Evolutionary conservation across 768 basidiomycete genomes (phyloP).

Genomic region (Lentinula boryana): DNA sequence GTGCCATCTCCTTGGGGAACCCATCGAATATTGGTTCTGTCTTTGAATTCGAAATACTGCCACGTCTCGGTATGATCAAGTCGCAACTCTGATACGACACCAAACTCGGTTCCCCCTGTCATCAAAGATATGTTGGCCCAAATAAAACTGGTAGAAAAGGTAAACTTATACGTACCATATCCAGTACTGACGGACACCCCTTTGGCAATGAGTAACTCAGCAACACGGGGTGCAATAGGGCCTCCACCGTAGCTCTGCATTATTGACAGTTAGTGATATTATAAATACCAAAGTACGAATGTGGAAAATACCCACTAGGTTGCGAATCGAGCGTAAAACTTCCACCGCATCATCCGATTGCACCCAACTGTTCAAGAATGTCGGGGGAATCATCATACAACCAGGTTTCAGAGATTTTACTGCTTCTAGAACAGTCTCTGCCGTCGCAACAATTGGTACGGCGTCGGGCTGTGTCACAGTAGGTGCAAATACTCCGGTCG

Average conservation of each 20-base stretch:
- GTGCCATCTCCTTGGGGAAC: constrained; percentile 7
- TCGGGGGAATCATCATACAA: constrained; percentile 13
- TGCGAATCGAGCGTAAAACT: constrained; percentile 10
- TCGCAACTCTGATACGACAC: background rate
- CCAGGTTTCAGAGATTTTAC: constrained; percentile 10
- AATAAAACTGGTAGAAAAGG: background rate
- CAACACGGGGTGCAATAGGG: background rate
- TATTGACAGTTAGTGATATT: background rate
- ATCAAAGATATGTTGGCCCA: background rate
- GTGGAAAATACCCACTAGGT: constrained; percentile 14
- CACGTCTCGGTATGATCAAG: background rate
- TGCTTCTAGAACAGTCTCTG: constrained; percentile 16
- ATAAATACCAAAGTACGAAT: background rate
- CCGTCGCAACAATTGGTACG: constrained; percentile 15
- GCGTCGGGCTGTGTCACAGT: constrained; percentile 6
- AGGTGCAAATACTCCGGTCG: constrained; percentile 21
- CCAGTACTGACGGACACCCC: background rate
- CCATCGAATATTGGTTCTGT: constrained; percentile 1
- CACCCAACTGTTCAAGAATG: constrained; percentile 20
- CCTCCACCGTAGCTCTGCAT: constrained; percentile 6
- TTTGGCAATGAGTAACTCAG: background rate
- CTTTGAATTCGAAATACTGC: constrained; percentile 1
- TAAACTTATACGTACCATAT: background rate
- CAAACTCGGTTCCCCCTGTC: background rate
- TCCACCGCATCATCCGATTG: constrained; percentile 13